Conservation (phyloP, 768 basidiomycete genomes). For the Sarcomyxa edulis region DNA sequence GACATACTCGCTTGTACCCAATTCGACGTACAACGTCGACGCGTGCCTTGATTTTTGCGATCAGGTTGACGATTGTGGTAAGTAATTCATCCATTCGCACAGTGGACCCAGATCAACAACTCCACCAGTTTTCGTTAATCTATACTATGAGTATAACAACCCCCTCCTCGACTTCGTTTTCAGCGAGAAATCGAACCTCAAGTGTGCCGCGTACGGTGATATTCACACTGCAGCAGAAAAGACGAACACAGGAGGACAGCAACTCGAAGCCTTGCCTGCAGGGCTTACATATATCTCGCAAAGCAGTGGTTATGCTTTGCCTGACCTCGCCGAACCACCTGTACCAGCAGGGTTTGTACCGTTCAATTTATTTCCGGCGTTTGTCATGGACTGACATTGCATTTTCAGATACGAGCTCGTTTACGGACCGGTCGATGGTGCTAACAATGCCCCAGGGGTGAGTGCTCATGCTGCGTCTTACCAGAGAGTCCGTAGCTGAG, state of each 20-base stretch:
- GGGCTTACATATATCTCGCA: constrained; percentile 37
- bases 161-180: constrained; percentile 31
- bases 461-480: constrained; percentile 12
- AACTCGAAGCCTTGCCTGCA: constrained; percentile 26
- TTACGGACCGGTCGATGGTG: constrained; percentile 39
- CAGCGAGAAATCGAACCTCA: constrained; percentile 36
- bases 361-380: too few species aligned
- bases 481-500: not conserved
- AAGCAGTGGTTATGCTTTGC: constrained; percentile 32
- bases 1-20: constrained; percentile 39
- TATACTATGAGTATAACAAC: constrained; percentile 47
- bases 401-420: constrained; percentile 38
- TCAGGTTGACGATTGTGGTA: constrained; percentile 34
- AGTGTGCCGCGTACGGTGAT: constrained; percentile 42
- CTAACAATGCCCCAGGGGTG: constrained; percentile 41
- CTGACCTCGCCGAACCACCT: constrained; percentile 30
- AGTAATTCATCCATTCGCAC: constrained; percentile 10
- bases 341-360: constrained; percentile 38
- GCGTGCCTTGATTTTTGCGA: constrained; percentile 38
- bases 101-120: not conserved
- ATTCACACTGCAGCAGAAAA: constrained; percentile 38
- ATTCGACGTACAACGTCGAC: constrained; percentile 39
- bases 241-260: constrained; percentile 38
- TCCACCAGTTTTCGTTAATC: constrained; percentile 39
- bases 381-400: too few species aligned